Base-by-base conservation (phyloP, 2,329 filamentous ascomycete genomes). In the Decorospora gaudefroyi region DNA sequence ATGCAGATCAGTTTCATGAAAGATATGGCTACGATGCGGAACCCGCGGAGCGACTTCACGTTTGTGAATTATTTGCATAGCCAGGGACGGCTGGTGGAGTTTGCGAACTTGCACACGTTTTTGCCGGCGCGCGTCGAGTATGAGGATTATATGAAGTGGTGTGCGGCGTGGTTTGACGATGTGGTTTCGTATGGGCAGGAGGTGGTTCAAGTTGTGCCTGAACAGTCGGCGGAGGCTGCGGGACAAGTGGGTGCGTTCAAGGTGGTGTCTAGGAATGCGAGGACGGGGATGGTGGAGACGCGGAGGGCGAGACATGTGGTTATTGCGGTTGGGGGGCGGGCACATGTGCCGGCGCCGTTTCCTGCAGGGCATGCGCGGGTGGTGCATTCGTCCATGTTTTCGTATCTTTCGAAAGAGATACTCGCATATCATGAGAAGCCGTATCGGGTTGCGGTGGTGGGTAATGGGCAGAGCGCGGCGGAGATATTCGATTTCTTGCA, bases 1-100 rank as follows among this genome's bases (percentile, higher is more conserved):
- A 97, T 97, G 92, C 92, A 97, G 69, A 97, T 97, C 59, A 95
- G 89, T 7, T 97, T 96, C 75, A 81, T 97, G 74, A 97, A 97
- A 75, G 92, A 97, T 67, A 82, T 97, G 70, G 92, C 92, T 3
- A 93, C 89, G 3, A 78, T 96, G 57, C 82, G 92, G 45, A 85
- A 97, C 67, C 92, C 92, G 6, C 83, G 87, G 53, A 95, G 88
- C 55, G 81, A 90, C 62, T 97, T 97, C 72, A 97, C 92, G 10
- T 97, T 96, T 73, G 77, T 96, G 65, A 96, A 96, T 73, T 97
- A 97, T 70, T 81, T 97, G 9, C 87, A 95, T 74, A 74, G 81
- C 59, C 86, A 95, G 59, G 79, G 80, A 42, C 81, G 92, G n/a
- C 78, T 97, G 26, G 83, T 95, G 34, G 85, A 92, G 57, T 97